A percentile compares a stretch with the other conserved stretches of the same genome.
Evolutionary conservation across 352 stramenopile species (phyloP).

Genomic region (Pythium grandisporangium): DNA sequence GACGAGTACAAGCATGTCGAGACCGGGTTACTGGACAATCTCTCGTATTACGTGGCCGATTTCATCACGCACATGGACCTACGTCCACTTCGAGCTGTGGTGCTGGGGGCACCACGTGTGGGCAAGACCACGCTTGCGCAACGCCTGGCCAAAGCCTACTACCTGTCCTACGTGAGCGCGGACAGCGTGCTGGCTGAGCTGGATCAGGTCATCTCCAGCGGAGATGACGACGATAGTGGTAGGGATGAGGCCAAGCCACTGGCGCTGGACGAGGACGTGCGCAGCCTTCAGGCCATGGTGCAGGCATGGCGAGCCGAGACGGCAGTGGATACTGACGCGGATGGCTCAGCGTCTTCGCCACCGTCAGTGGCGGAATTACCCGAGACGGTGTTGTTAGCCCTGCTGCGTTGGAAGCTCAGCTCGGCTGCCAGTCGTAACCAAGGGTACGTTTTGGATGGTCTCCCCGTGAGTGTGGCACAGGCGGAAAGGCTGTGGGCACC

Average conservation of each 20-base stretch:
- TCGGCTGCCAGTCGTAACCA: constrained; percentile 60
- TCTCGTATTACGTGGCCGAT: constrained; percentile 59
- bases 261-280: constrained; percentile 20
- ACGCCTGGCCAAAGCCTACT: constrained; percentile 60
- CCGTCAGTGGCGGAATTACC: constrained; percentile 18
- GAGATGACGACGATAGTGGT: neutral
- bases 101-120: constrained; percentile 53
- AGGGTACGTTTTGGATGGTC: constrained; percentile 72
- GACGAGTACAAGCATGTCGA: constrained; percentile 68
- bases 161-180: constrained; percentile 50
- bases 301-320: constrained; percentile 18
- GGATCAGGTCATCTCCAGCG: constrained; percentile 9
- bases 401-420: constrained; percentile 64
- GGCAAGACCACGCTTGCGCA: constrained; percentile 55
- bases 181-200: constrained; percentile 36
- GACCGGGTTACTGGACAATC: constrained; percentile 45
- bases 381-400: constrained; percentile 21
- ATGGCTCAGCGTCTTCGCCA: no score
- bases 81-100: constrained; percentile 51
- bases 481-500: constrained; percentile 31
- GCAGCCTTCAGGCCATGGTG: constrained; percentile 28
- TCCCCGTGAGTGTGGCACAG: constrained; percentile 36
- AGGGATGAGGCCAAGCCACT: constrained; percentile 5
- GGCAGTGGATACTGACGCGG: constrained; percentile 6
- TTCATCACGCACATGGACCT: constrained; percentile 74